A percentile compares a stretch with the other conserved stretches of the same genome.
Evolutionary conservation across 306 rosid species (phyloP).

Genomic region (Arachis hypogaea): DNA sequence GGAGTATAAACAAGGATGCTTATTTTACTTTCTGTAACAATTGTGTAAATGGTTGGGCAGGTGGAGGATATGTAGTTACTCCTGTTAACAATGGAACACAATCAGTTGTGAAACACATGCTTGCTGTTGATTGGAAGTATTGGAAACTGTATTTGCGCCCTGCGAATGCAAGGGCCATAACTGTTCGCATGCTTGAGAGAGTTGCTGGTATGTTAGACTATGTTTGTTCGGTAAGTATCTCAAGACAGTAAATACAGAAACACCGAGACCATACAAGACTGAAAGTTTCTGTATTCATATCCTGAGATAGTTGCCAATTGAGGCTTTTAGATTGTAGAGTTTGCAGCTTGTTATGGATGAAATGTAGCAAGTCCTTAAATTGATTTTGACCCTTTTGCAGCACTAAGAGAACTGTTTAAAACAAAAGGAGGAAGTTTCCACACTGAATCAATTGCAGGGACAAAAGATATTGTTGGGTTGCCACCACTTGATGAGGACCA

Average conservation of each 20-base stretch:
- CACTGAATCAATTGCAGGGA: slow-evolving; percentile 39
- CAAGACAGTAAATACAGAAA: too few species aligned
- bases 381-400: slow-evolving; percentile 41
- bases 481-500: slow-evolving; percentile 47
- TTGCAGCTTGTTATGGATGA: not conserved
- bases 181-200: slow-evolving; percentile 82
- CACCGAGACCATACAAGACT: too few species aligned
- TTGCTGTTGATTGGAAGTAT: slow-evolving; percentile 87
- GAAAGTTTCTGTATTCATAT: too few species aligned
- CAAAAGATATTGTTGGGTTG: slow-evolving; percentile 47
- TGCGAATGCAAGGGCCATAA: slow-evolving; percentile 65
- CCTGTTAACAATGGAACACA: slow-evolving; percentile 75
- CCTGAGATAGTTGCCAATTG: too few species aligned
- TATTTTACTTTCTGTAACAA: not conserved
- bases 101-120: slow-evolving; percentile 86
- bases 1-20: not conserved
- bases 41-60: slow-evolving; percentile 40
- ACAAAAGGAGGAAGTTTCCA: slow-evolving; percentile 51
- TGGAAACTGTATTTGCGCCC: slow-evolving; percentile 78
- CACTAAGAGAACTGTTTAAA: slow-evolving; percentile 71
- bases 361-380: not conserved
- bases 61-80: slow-evolving; percentile 90
- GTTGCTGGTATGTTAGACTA: slow-evolving; percentile 60
- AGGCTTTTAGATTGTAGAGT: not conserved
- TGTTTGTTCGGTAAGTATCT: too few species aligned